Evolutionary conservation across 2,329 filamentous ascomycete species (phyloP).

Genomic region (Phyllachora maydis): DNA sequence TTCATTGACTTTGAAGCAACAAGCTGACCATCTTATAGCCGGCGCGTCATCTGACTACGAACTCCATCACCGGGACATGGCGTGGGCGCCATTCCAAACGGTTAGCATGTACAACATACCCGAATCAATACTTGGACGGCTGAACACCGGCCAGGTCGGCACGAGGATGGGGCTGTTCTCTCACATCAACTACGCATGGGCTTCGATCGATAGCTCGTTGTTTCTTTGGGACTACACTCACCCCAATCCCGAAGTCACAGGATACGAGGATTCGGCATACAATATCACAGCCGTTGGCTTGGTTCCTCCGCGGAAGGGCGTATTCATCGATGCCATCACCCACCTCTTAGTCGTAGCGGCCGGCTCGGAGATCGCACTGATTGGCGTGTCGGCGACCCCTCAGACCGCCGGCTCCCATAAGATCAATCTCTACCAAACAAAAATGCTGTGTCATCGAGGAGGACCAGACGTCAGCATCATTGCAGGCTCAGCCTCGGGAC

Average conservation of each 20-base stretch:
- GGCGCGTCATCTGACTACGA: conserved; percentile 88
- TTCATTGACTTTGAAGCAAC: conserved; percentile 1
- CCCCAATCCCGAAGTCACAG: conserved; percentile 76
- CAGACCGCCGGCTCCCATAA: conserved; percentile 48
- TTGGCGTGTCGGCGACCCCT: conserved; percentile 58
- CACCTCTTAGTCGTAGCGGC: conserved; percentile 83
- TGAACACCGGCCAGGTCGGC: conserved; percentile 68
- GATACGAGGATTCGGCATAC: conserved; percentile 75
- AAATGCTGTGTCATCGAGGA: conserved; percentile 59
- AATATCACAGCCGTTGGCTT: conserved; percentile 84
- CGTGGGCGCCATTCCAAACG: conserved; percentile 82
- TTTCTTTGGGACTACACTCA: conserved; percentile 97
- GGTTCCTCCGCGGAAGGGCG: conserved; percentile 63
- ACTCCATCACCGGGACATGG: conserved; percentile 39
- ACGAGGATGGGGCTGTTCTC: conserved; percentile 94
- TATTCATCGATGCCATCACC: conserved; percentile 72
- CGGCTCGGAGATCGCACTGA: conserved; percentile 59
- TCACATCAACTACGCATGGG: conserved; percentile 87
- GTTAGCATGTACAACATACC: conserved; percentile 76
- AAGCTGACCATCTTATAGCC: conserved; percentile 26
- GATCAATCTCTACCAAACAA: conserved; percentile 71
- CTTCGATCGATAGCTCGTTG: conserved; percentile 83
- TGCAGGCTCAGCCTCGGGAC: conserved; percentile 61
- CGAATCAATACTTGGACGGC: conserved; percentile 79
- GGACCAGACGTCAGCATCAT: conserved; percentile 63